Base-by-base conservation (phyloP, 2,329 filamentous ascomycete genomes). In the Coccinonectria pachysandricola region DNA sequence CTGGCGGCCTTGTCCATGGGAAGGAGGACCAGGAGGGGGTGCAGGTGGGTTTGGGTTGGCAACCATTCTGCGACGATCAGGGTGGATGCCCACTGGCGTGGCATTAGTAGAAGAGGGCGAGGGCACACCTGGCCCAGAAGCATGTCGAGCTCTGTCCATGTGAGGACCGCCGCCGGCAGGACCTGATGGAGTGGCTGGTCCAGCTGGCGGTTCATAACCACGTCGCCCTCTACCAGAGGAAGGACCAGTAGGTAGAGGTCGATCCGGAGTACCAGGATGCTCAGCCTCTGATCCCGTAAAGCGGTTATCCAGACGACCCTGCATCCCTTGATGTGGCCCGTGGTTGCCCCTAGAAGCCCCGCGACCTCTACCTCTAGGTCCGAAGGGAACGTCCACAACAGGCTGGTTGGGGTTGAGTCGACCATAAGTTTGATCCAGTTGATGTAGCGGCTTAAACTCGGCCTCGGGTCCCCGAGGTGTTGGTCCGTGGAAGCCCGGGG, bases 401-500 rank as follows among this genome's bases (percentile, higher is more conserved):
- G 59, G 57, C 24, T 63, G 57, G 25, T 66, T 61, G 2, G 65
- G 54, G 35, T 71, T 76, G 24, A 79, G 57, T 3, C 74, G 68
- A 15, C 74, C 74, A 40, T 77, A 77, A 30, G 69, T 73, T 10
- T 69, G 67, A 46, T 79, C 73, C 37, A n/a, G n/a, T n/a, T 73
- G 65, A 34, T 69, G 64, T 28, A 56, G 59, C 12, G 63, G 57
- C 19, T 60, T 59, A 38, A 70, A 63, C 23, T 74, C 68, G 3
- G 54, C 39, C 15, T 75, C 71, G 2, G 51, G 47, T 19, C 59
- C 58, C 4, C 50, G 49, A 7, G 40, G 31, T 15, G 43, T 33
- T 24, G 56, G 20, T 42, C 53, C 37, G 49, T 58, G 45, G 57
- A 70, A 31, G 43, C 37, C 30, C 8, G 47, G 37, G 4, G 50